Percentiles rank a stretch among this genome's conserved stretches.
These are phyloP conservation scores for Fragaria vesca DNA, from an alignment of 306 rosid species.

Conservation along the genomic window DNA sequence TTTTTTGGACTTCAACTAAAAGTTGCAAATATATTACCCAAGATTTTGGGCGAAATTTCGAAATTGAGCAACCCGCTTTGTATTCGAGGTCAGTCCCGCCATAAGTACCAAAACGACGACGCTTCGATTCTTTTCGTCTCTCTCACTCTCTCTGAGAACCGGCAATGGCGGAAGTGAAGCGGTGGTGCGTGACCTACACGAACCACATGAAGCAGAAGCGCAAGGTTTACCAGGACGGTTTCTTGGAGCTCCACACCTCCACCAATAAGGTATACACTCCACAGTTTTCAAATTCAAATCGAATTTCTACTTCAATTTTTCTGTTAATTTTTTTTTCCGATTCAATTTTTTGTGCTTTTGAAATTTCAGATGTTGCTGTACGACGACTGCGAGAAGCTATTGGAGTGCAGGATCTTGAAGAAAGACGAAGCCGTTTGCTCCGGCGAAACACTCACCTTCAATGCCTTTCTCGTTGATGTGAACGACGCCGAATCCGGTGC, in stretches of 20 bases:
- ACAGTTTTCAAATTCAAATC: neutral
- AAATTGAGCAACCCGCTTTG: neutral
- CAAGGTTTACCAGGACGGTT: constrained; percentile 78
- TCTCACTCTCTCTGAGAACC: neutral
- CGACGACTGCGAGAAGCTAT: constrained; percentile 63
- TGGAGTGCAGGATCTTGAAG: constrained; percentile 70
- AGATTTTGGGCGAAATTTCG: neutral
- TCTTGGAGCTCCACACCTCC: constrained; percentile 52
- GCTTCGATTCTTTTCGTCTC: neutral
- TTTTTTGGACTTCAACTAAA: too few species aligned
- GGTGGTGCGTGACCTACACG: constrained; percentile 78
- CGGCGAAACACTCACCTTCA: constrained; percentile 56
- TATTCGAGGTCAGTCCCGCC: neutral
- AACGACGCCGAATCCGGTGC: constrained; percentile 32
- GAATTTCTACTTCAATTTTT: neutral
- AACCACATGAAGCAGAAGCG: constrained; percentile 80
- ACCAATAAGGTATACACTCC: constrained; percentile 54
- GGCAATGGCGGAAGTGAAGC: constrained; percentile 54
- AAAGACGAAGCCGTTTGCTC: constrained; percentile 43
- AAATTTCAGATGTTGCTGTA: constrained; percentile 49
- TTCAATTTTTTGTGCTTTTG: neutral
- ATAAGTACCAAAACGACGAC: neutral
- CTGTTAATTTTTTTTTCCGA: too few species aligned
- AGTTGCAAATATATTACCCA: neutral
- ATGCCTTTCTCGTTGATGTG: constrained; percentile 51